Base-by-base conservation (phyloP, 2,329 filamentous ascomycete genomes). In the Scedosporium dehoogii region DNA sequence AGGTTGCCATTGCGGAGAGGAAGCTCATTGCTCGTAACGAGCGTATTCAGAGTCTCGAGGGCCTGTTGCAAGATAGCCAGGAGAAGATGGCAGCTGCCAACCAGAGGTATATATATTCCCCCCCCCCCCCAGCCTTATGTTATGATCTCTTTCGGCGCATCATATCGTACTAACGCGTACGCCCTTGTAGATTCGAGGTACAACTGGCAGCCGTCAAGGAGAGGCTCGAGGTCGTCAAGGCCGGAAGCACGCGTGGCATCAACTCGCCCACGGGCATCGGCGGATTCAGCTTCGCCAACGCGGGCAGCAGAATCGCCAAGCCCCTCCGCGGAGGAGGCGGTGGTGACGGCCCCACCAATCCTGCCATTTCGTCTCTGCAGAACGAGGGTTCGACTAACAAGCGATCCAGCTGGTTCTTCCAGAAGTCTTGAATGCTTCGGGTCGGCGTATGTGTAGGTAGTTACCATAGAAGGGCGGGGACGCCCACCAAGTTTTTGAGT, bases 151-250 rank as follows among this genome's bases (percentile, higher is more conserved):
- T 4, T 21, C 0, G 6, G 46, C 18, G 9, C 62, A 38, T 33
- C 33, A 41, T 27, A 33, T 64, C 10, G 55, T 66, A 65, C 71
- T 76, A 68, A 76, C 69, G 63, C 16, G n/a, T 21, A n/a, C 29
- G 51, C 33, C 10, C 33, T 4, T 38, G 6, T 63, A 97, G 94
- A 74, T 99, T 99, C 80, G 94, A 99, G 80, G 88, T 91, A 44
- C 94, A 99, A 78, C 90, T 99, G 73, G 90, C 92, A 53, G 92
- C 92, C 60, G 94, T 99, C 77, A 99, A 97, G 81, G 94, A 99
- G 74, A 90, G 94, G 66, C 88, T 99, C 67, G 94, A 99, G 77
- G 90, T 91, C 60, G 94, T 92, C 73, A 99, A 97, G 78, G 85
- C 88, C 58, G 91, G 92, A 70, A 94, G 90, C 67, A 96, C 92